A percentile compares a stretch with the other conserved stretches of the same genome.
Evolutionary conservation across 2,329 filamentous ascomycete species (phyloP).

Genomic region (Aureobasidium sp.): DNA sequence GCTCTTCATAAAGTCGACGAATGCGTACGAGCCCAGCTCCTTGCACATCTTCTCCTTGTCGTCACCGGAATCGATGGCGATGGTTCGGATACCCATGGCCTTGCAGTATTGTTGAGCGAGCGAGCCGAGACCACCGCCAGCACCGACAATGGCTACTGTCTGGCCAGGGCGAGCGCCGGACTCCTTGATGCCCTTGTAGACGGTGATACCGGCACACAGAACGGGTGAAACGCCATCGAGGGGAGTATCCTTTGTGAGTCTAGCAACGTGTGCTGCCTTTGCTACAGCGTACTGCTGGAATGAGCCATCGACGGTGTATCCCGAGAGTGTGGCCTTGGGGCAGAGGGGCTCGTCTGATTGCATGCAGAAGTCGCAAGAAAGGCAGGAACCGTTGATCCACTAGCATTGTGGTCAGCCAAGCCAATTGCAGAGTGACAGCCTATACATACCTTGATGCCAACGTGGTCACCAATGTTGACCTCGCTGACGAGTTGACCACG

Average conservation of each 20-base stretch:
- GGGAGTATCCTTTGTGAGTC: constrained; percentile 66
- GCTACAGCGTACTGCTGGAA: constrained; percentile 91
- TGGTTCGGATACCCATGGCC: constrained; percentile 74
- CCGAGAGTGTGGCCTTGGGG: constrained; percentile 63
- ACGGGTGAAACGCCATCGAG: constrained; percentile 73
- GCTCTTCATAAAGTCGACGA: constrained; percentile 70
- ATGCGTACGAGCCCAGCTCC: constrained; percentile 62
- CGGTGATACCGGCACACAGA: constrained; percentile 77
- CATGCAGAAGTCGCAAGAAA: constrained; percentile 76
- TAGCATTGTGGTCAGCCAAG: constrained; percentile 14
- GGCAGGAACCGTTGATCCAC: constrained; percentile 86
- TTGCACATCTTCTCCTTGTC: constrained; percentile 68
- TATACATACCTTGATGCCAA: constrained; percentile 56
- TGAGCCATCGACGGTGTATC: constrained; percentile 85
- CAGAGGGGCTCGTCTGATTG: constrained; percentile 78
- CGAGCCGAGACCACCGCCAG: constrained; percentile 72
- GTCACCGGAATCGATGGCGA: constrained; percentile 75
- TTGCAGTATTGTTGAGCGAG: constrained; percentile 80
- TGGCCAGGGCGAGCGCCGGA: constrained; percentile 66
- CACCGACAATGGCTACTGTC: constrained; percentile 75
- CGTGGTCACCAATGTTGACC: constrained; percentile 73
- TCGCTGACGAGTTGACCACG: constrained; percentile 69
- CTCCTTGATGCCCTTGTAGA: constrained; percentile 89
- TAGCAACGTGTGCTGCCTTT: constrained; percentile 76
- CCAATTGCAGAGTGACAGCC: neutral